Base-by-base conservation (phyloP, 352 stramenopile genomes). In the Pythium rhizo-oryzae region DNA sequence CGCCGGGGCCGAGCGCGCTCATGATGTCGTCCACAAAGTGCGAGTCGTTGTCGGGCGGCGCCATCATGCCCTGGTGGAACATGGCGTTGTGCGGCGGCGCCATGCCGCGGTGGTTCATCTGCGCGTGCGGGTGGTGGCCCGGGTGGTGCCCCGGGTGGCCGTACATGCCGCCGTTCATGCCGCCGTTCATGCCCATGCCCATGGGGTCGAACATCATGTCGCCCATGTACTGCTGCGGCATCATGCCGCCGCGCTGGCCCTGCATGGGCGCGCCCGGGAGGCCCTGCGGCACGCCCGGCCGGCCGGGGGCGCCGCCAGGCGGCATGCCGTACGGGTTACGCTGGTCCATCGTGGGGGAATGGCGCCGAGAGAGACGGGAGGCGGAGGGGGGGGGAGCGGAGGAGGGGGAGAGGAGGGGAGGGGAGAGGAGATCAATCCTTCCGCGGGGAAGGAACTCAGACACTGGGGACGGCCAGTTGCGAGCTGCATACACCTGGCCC, bases 181-280 rank as follows among this genome's bases (percentile, higher is more conserved):
- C 75, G 69, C 80, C 82, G 66, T 59, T 74, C 78, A 90, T 89
- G 49, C 75, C 74, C 70, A 84, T 81, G 4, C 50, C 52, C 67
- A 91, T 80, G 53, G 81, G 78, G 72, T 90, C 82, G 62, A 91
- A 93, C 73, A 93, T 78, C 75, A 91, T 89, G 57, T 93, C 83
- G 72, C 80, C 80, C 81, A 91, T 89, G 65, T 90, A 93, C 59
- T 85, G 79, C 69, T 82, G 80, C 67, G 72, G 71, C 19, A 79
- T 81, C 64, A 82, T 81, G 47, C 59, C 67, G 44, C 54, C 50
- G 24, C 81, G 80, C 59, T 82, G 62, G 28, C 25, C 30, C 52
- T 74, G 71, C 76, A 89, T 81, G 62, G 60, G 56, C n/a, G 76
- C 68, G 65, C 76, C 79, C 15, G 79, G 73, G 41, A 78, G 57